Percentiles rank a stretch among this genome's conserved stretches.
phyloP scores from a whole-genome alignment of 768 basidiomycete genomes.

The Panaeolus papilionaceus region DNA sequence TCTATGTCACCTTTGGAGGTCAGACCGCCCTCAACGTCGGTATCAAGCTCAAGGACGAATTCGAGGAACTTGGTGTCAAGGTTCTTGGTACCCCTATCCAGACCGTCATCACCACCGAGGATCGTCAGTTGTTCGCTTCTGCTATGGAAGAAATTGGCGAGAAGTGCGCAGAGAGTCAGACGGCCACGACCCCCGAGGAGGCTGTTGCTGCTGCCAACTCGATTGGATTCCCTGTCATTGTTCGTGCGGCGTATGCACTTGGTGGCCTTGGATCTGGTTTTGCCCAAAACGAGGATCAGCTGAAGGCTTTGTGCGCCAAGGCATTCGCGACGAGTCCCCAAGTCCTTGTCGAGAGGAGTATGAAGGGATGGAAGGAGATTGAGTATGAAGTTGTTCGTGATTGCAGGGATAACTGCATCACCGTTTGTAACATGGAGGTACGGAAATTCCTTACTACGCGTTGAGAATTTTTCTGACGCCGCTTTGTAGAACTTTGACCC shows the following conservation, averaged over 20 bases:
- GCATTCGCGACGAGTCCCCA: slow-evolving; percentile 98
- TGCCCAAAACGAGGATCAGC: slow-evolving; percentile 91
- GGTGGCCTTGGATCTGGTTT: slow-evolving; percentile 97
- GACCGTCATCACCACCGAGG: slow-evolving; percentile 97
- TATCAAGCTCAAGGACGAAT: slow-evolving; percentile 97
- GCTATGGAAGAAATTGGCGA: slow-evolving; percentile 97
- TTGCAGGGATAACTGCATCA: slow-evolving; percentile 98
- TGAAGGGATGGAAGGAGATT: slow-evolving; percentile 99
- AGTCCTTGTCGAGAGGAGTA: slow-evolving; percentile 98
- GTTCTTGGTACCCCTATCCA: slow-evolving; percentile 97
- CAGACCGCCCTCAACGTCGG: slow-evolving; percentile 98
- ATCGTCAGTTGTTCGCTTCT: slow-evolving; percentile 90
- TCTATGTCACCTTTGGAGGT: slow-evolving; percentile 98
- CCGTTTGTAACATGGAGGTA: slow-evolving; percentile 99
- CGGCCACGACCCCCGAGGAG: slow-evolving; percentile 87
- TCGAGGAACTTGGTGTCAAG: slow-evolving; percentile 85
- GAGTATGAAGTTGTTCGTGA: slow-evolving; percentile 99
- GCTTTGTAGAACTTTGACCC: slow-evolving; percentile 92
- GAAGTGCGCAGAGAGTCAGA: slow-evolving; percentile 89
- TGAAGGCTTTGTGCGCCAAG: slow-evolving; percentile 87
- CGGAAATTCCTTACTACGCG: slow-evolving; percentile 32
- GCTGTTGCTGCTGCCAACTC: slow-evolving; percentile 79
- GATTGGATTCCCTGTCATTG: slow-evolving; percentile 96
- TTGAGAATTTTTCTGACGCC: slow-evolving; percentile 8
- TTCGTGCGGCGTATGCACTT: slow-evolving; percentile 95